Evolutionary conservation across 2,329 filamentous ascomycete genomes (phyloP), one percentile per base, ranked within the genome.

Genomic region (Cladophialophora chaetospira): DNA sequence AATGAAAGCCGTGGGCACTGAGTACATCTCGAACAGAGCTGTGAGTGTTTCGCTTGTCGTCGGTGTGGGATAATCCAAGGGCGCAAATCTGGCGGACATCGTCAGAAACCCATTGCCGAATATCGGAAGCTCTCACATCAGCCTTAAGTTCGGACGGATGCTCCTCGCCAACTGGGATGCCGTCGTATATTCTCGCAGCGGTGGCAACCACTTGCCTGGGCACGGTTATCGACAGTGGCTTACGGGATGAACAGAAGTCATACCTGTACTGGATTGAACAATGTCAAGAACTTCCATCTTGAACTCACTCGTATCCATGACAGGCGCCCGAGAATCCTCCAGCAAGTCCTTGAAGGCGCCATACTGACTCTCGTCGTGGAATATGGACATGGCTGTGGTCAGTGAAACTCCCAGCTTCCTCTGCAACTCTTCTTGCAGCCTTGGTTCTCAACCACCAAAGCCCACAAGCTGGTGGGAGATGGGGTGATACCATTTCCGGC

Each of bases 261-360:
- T 28, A 51, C 48, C 48, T 51, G 23, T 26, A 25, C 48, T 40
- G 19, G 35, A 15, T 40, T 40, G 17, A 1, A 21, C 19, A 25
- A 42, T 23, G 21, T 51, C 48, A 13, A 51, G 35, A 11, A 51
- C 29, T 43, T 38, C 48, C 17, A 51, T 42, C 35, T 51, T 51
- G 36, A 28, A 31, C 35, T 51, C 48, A 13, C 29, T 29, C 10
- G 36, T 29, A 5, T 36, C 35, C 17, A 51, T 42, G 21, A 33
- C 17, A 5, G 48, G 48, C 26, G 48, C 35, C 26, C 48, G 26
- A 11, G 48, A 42, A 26, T 43, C 19, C 21, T 51, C 48, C 33
- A 51, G 21, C 26, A 51, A 26, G n/a, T 51, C 48, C 43, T 51
- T 31, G 48, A 51, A 51, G 5, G 48, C 21, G 35, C 48, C 48